Evolutionary conservation across 805 yeast species (phyloP), one percentile per base, ranked within the genome.

Genomic region (Teunomyces cretensis): DNA sequence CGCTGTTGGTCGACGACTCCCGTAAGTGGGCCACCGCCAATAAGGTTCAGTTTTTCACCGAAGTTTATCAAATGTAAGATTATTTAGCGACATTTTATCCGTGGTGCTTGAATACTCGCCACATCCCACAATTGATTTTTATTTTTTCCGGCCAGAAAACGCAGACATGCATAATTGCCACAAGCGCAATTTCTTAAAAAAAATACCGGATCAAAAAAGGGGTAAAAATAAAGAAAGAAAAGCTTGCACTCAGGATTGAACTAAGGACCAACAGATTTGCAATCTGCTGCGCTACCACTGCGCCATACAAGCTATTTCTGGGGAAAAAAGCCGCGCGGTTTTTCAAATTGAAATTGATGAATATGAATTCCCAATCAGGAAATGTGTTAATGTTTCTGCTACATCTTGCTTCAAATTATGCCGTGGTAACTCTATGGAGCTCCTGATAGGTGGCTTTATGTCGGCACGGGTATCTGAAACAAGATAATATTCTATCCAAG

Each of bases 231-330:
- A 44, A 45, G 67, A 73, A 72, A 67, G 49, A 42, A 51, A 6
- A 86, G 94, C 89, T 84, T 80, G 84, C 83, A 78, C 88, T 85
- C 95, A 84, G 96, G 82, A 67, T 88, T 83, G 96, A 88, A 88
- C 96, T 84, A 82, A 85, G 90, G 94, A 88, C 96, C 95, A 86
- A 83, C 87, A 86, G 96, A 88, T 86, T 87, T 88, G 96, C 96
- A 88, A 88, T 88, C 96, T 84, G 88, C 90, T 86, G 94, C 95
- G 91, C 92, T 87, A 86, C 95, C 94, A 83, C 94, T 87, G 91
- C 90, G 94, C 95, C 90, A 87, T 76, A 78, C 83, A 75, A 78
- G 83, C 85, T 54, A 24, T 28, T 45, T 38, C 26, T 33, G 30
- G 16, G 26, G n/a, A 8, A 9, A 9, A 26, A 11, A 8, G 9